Conservation (phyloP, 108 stramenopile genomes). For the Nitzschia sp. region DNA sequence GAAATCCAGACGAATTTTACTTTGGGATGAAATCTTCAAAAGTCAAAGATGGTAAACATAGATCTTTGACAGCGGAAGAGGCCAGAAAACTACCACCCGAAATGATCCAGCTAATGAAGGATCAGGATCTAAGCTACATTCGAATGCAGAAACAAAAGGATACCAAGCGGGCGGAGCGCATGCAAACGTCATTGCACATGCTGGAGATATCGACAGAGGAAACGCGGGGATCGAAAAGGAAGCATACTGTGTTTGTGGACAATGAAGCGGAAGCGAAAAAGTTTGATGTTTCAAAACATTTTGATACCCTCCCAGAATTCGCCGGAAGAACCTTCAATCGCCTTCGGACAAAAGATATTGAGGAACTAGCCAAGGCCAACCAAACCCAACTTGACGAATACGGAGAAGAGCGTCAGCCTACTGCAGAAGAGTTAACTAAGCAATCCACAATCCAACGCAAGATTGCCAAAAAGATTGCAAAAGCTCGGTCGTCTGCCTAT, state of each 20-base stretch:
- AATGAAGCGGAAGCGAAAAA: slow-evolving; percentile 47
- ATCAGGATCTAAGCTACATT: slow-evolving; percentile 95
- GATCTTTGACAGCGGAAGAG: slow-evolving; percentile 40
- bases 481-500: slow-evolving; percentile 67
- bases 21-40: slow-evolving; percentile 93
- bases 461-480: slow-evolving; percentile 55
- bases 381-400: slow-evolving; percentile 43
- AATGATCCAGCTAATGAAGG: slow-evolving; percentile 88
- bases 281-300: slow-evolving; percentile 89
- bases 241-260: slow-evolving; percentile 83
- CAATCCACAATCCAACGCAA: slow-evolving; percentile 42
- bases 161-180: slow-evolving; percentile 68
- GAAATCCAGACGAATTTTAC: slow-evolving; percentile 99
- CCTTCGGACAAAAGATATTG: slow-evolving; percentile 46
- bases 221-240: slow-evolving; percentile 37
- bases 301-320: slow-evolving; percentile 88
- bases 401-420: slow-evolving; percentile 11
- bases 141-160: slow-evolving; percentile 80
- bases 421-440: slow-evolving; percentile 37
- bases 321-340: slow-evolving; percentile 87
- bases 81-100: slow-evolving; percentile 57
- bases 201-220: slow-evolving; percentile 48
- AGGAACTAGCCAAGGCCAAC: slow-evolving; percentile 39
- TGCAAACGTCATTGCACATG: slow-evolving; percentile 82
- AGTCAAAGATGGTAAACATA: slow-evolving; percentile 68